Conservation (phyloP, 148 eudicot species). For the Nyssa sinensis region DNA sequence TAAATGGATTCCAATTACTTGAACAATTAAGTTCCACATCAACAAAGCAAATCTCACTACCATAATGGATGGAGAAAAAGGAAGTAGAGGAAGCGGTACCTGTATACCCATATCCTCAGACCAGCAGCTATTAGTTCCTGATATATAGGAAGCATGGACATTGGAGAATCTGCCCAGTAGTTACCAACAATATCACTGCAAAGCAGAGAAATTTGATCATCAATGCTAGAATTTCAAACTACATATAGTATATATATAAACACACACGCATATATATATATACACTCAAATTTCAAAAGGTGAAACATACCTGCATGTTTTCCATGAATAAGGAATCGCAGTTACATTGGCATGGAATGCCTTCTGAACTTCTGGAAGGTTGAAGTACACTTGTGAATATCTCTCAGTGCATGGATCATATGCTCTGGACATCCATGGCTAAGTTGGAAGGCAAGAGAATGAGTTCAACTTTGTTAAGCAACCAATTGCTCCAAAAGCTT, state of each 20-base stretch:
- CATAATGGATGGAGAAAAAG: background rate
- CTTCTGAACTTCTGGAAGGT: conserved; percentile 82
- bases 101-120: conserved; percentile 83
- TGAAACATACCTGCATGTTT: conserved; percentile 67
- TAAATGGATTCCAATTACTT: background rate
- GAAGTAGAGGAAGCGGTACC: conserved; percentile 33
- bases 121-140: conserved; percentile 81
- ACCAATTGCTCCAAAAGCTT: no score
- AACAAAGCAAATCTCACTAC: background rate
- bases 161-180: conserved; percentile 88
- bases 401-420: conserved; percentile 97
- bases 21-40: background rate
- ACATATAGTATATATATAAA: background rate
- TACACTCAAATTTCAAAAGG: background rate
- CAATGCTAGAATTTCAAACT: background rate
- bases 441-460: conserved; percentile 14
- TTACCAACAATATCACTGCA: conserved; percentile 73
- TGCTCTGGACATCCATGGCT: conserved; percentile 98
- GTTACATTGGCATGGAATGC: conserved; percentile 85
- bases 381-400: conserved; percentile 72
- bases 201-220: conserved; percentile 8
- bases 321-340: conserved; percentile 63
- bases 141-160: conserved; percentile 92
- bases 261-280: background rate
- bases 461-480: conserved; percentile 1